A percentile compares a stretch with the other conserved stretches of the same genome.
phyloP scores from a whole-genome alignment of 176 grass and related monocot species.

The Zea mays region Zm-B73-REFERENCE-NAM-5.0 NC_050100.1:192642501-192643000 shows the following conservation, averaged over 20 bases:
- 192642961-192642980: neutral
- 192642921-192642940: constrained; percentile 64
- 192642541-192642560: neutral
- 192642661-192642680: neutral
- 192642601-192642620: neutral
- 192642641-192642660: constrained; percentile 24
- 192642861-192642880: constrained; percentile 72
- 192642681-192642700: constrained; percentile 88
- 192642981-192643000: neutral
- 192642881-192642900: constrained; percentile 81
- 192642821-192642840: constrained; percentile 19
- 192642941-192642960: constrained; percentile 4
- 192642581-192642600: constrained; percentile 7
- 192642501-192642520: constrained; percentile 10
- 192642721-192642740: constrained; percentile 77
- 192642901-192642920: constrained; percentile 99
- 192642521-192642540: constrained; percentile 19
- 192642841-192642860: constrained; percentile 36
- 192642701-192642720: constrained; percentile 59
- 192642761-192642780: constrained; percentile 67
- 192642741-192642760: constrained; percentile 97
- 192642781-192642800: constrained; percentile 61
- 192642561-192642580: constrained; percentile 1
- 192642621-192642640: constrained; percentile 8
- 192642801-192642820: neutral